Conservation (phyloP, 2,329 filamentous ascomycete genomes). For the Zasmidium citrigriseum region DNA sequence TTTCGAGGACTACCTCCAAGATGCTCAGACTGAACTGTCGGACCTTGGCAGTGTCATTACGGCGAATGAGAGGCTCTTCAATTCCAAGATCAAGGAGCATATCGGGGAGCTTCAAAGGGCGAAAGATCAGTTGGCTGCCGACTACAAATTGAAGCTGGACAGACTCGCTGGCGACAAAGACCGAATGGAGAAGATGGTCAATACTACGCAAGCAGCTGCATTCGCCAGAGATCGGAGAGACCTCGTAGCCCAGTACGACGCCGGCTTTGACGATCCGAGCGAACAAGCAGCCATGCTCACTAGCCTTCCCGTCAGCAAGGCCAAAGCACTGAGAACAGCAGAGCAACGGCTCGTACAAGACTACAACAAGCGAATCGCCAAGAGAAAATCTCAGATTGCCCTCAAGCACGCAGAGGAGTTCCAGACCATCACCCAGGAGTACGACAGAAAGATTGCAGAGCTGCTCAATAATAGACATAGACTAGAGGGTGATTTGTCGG, state of each 20-base stretch:
- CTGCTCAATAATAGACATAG: slow-evolving; percentile 31
- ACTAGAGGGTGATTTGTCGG: slow-evolving; percentile 35
- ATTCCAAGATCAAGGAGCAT: slow-evolving; percentile 38
- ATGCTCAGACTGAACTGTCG: slow-evolving; percentile 35
- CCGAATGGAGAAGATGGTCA: slow-evolving; percentile 33
- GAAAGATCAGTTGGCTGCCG: slow-evolving; percentile 35
- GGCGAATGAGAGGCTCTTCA: slow-evolving; percentile 37
- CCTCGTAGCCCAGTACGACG: slow-evolving; percentile 32
- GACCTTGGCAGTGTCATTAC: slow-evolving; percentile 37
- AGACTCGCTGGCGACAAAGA: slow-evolving; percentile 32
- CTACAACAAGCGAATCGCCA: slow-evolving; percentile 35
- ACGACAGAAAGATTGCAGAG: slow-evolving; percentile 34
- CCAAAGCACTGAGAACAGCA: slow-evolving; percentile 30
- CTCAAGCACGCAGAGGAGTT: slow-evolving; percentile 37
- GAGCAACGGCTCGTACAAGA: slow-evolving; percentile 36
- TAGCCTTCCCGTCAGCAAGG: slow-evolving; percentile 25
- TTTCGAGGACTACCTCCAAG: slow-evolving; percentile 39
- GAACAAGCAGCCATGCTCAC: slow-evolving; percentile 25
- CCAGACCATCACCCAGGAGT: slow-evolving; percentile 35
- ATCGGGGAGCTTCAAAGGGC: slow-evolving; percentile 38
- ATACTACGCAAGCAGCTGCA: slow-evolving; percentile 31
- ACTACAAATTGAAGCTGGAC: slow-evolving; percentile 37
- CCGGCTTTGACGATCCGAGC: slow-evolving; percentile 22
- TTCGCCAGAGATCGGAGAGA: slow-evolving; percentile 35
- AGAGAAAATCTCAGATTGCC: slow-evolving; percentile 38